A percentile compares a stretch with the other conserved stretches of the same genome.
Evolutionary conservation across 805 yeast species (phyloP).

Genomic region (Pichia ethanolica): DNA sequence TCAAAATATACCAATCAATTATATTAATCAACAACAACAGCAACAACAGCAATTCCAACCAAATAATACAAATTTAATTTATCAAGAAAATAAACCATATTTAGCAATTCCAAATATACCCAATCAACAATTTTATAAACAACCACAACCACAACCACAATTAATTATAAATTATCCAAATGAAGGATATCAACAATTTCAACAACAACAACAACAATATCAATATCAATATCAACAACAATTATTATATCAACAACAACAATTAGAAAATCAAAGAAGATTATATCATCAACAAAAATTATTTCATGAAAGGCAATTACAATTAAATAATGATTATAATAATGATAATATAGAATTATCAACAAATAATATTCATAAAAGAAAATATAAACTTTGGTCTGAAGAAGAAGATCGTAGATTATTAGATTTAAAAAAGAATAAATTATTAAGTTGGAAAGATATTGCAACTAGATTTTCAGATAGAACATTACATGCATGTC

Average conservation of each 20-base stretch:
- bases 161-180: no score
- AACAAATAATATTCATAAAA: not conserved
- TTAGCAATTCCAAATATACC: no score
- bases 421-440: conserved; percentile 5
- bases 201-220: no score
- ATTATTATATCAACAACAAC: not conserved
- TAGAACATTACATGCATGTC: conserved; percentile 15
- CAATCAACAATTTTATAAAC: no score
- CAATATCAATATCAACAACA: no score
- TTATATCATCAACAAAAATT: not conserved
- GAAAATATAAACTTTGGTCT: conserved; percentile 13
- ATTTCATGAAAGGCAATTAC: not conserved
- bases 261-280: not conserved
- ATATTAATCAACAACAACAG: no score
- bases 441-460: conserved; percentile 11
- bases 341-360: not conserved
- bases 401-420: conserved; percentile 10
- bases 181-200: no score
- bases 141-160: no score
- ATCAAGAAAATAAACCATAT: no score
- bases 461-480: conserved; percentile 10
- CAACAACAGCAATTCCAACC: no score
- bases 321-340: not conserved
- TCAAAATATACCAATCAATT: no score
- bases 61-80: no score